Base-by-base conservation (phyloP, 768 basidiomycete genomes). In the Paxillus involutus region DNA sequence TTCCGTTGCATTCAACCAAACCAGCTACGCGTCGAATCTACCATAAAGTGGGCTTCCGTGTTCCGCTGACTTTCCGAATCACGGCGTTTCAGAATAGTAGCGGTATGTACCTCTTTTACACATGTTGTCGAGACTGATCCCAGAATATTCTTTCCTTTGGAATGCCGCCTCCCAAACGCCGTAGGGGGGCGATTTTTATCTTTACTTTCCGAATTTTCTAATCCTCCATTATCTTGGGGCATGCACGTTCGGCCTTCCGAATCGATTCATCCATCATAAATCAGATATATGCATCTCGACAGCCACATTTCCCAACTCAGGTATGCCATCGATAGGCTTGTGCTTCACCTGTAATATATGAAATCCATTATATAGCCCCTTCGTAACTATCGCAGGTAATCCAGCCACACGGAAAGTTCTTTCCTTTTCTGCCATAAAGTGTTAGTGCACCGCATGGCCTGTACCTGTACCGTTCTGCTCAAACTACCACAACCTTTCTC, bases 271-370 rank as follows among this genome's bases (percentile, higher is more conserved):
- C 39, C n/a, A 40, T 40, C 1, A 19, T 9, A 7, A 32, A 4
- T 42, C 32, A 41, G 42, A 41, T 50, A 37, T 33, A 8, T 39
- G 21, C 41, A 42, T 35, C 39, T 42, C 32, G 16, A 39, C 39
- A 35, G 24, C 19, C 44, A 41, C 32, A 26, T 41, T 56, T 62
- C 48, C 51, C 48, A 55, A 53, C 47, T 30, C 42, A 43, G 54
- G 29, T 17, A 51, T 41, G 14, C 35, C 35, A 14, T 35, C 13
- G 35, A 12, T 35, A 21, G 21, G 13, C 35, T 35, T 33, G 9
- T 33, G 32, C 32, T 12, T 33, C 32, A 33, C 32, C 9, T 12
- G 10, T 12, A 10, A 19, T 26, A 26, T 26, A 29, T 50, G 41
- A 36, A 32, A n/a, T 43, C 45, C 11, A 39, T 51, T 29, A 36